Evolutionary conservation across 2,329 filamentous ascomycete species (phyloP), one percentile per base, ranked within the genome.

Genomic region (Colletotrichum neosansevieriae): DNA sequence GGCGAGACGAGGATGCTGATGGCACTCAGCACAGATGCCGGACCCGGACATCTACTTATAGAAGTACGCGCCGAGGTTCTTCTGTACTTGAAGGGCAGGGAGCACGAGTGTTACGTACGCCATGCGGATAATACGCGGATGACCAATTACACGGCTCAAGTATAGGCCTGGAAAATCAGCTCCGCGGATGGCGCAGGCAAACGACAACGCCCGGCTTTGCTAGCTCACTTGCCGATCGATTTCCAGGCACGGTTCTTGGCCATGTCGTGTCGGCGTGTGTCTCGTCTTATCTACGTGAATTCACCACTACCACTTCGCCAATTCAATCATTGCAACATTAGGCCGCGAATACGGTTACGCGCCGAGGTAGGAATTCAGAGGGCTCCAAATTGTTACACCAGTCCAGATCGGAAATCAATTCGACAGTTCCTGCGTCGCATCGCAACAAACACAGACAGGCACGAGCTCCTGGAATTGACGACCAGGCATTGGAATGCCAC

Each of bases 161-260:
- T 21, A 21, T 21, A 5, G 3, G 4, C 24, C 3, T 24, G 24
- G 24, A 34, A 45, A n/a, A 29, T 42, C 58, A 61, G 58, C 57
- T 51, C 34, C 6, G 24, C 24, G 24, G 24, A 24, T 24, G 24
- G 24, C 24, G 24, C 24, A 24, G 24, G 24, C 24, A 24, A 3
- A 24, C 24, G 24, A 49, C 10, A n/a, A 47, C 38, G 21, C 24
- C 44, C 58, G 40, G 58, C 42, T 47, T 49, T 58, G 58, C 40
- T 44, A 38, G 29, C 47, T 58, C 51, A 36, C 32, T 42, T 44
- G 61, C 54, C 53, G 65, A 65, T 68, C 45, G 60, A 54, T 68
- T 58, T 10, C 17, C 65, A 68, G 65, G 65, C 49, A 68, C 65
- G n/a, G 34, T 54, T 65, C 47, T 68, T 59, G 65, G 61, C 60